These are phyloP conservation scores for Rhypophila decipiens DNA, from an alignment of 495 filamentous ascomycete genomes.

Conservation along the genomic window DNA sequence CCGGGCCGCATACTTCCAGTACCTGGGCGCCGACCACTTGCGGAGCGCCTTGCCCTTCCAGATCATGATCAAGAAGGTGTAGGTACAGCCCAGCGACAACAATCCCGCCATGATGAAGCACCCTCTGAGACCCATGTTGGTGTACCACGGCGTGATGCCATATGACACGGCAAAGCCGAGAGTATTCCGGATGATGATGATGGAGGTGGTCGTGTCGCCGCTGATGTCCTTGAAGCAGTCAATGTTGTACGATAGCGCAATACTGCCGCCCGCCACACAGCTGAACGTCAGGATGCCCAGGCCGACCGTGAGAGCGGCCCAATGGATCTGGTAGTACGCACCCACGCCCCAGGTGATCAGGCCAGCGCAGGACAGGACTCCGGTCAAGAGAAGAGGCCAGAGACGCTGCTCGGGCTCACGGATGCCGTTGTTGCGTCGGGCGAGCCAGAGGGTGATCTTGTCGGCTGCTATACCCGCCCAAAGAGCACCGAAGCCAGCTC, in stretches of 20 bases:
- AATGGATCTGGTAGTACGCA: constrained; percentile 38
- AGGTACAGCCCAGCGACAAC: constrained; percentile 11
- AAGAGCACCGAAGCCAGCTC: constrained; percentile 19
- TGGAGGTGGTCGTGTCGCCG: constrained; percentile 42
- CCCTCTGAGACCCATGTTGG: constrained; percentile 17
- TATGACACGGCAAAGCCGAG: constrained; percentile 35
- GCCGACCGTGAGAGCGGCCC: constrained; percentile 33
- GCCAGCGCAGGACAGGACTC: constrained; percentile 14
- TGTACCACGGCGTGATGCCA: constrained; percentile 20
- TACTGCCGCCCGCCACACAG: constrained; percentile 8
- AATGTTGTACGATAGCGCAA: constrained; percentile 43
- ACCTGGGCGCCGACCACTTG: constrained; percentile 13
- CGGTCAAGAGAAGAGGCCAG: constrained; percentile 14
- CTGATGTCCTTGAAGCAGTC: constrained; percentile 47
- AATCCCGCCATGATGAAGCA: constrained; percentile 17
- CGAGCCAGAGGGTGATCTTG: constrained; percentile 19
- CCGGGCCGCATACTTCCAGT: constrained; percentile 12
- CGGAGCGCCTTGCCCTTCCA: constrained; percentile 39
- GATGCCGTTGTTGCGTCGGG: constrained; percentile 26
- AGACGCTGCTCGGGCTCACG: constrained; percentile 31
- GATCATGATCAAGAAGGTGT: constrained; percentile 29
- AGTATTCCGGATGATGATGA: constrained; percentile 56
- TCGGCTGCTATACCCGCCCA: constrained; percentile 21
- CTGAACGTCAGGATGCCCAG: constrained; percentile 14
- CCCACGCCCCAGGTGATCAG: constrained; percentile 21